Evolutionary conservation across 2,329 filamentous ascomycete species (phyloP).

Genomic region (Sporothrix dimorphospora): DNA sequence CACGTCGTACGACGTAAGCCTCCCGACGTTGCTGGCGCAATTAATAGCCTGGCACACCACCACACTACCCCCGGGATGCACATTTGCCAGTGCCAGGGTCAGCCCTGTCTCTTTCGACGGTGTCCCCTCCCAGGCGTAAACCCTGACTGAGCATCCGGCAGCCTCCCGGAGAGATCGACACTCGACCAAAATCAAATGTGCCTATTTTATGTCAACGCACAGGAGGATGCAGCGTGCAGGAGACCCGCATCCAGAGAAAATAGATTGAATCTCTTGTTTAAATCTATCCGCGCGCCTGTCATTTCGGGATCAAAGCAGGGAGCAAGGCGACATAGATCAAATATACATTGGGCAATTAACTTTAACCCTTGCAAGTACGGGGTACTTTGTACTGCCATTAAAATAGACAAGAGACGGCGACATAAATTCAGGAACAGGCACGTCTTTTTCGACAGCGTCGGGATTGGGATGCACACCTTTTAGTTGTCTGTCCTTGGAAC

Average conservation of each 20-base stretch:
- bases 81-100: conserved; percentile 5
- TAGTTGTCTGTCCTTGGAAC: neutral
- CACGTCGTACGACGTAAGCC: no score
- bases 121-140: neutral
- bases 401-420: neutral
- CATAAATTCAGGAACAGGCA: conserved; percentile 9
- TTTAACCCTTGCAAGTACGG: no score
- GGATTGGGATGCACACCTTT: neutral
- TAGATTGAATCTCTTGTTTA: conserved; percentile 4
- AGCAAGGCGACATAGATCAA: neutral
- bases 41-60: neutral
- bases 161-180: conserved; percentile 12
- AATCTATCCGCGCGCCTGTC: conserved; percentile 1
- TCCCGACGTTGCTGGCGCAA: neutral
- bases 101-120: neutral
- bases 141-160: conserved; percentile 10
- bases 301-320: conserved; percentile 11
- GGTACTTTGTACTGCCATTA: no score
- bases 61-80: neutral
- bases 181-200: neutral
- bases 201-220: neutral
- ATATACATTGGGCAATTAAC: neutral
- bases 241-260: neutral
- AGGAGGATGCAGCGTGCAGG: neutral
- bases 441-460: neutral